phyloP scores from a whole-genome alignment of 1,284 basidiomycete species.

The Athelia sp. region DNA sequence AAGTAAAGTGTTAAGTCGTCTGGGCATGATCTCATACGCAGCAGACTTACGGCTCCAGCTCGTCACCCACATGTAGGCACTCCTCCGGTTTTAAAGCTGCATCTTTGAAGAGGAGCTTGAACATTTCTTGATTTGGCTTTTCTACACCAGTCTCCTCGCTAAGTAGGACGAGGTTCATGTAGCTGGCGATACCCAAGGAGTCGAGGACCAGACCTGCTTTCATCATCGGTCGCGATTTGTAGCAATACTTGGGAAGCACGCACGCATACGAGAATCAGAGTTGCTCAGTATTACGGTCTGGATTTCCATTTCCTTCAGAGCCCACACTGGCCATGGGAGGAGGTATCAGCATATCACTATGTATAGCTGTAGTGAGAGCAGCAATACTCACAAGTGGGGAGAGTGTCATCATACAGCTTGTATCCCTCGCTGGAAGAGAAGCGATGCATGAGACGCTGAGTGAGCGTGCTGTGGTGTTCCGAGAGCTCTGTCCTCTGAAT shows the following conservation, averaged over 20 bases:
- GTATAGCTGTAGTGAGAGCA: no score
- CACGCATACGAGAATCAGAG: slow-evolving; percentile 65
- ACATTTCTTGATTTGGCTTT: slow-evolving; percentile 62
- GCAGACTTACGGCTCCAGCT: slow-evolving; percentile 52
- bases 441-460: slow-evolving; percentile 48
- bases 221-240: no score
- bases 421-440: slow-evolving; percentile 73
- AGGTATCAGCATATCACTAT: background rate
- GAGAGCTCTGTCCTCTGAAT: slow-evolving; percentile 43
- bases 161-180: slow-evolving; percentile 49
- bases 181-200: slow-evolving; percentile 48
- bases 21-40: no score
- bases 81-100: slow-evolving; percentile 31
- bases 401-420: slow-evolving; percentile 55
- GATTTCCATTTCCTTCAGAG: slow-evolving; percentile 39
- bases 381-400: slow-evolving; percentile 27
- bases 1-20: slow-evolving; percentile 8
- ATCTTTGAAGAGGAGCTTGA: slow-evolving; percentile 33
- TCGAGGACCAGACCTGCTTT: slow-evolving; percentile 44
- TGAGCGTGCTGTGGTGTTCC: slow-evolving; percentile 43
- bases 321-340: slow-evolving; percentile 37
- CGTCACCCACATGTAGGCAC: slow-evolving; percentile 70
- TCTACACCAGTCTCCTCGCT: slow-evolving; percentile 64
- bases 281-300: slow-evolving; percentile 64
- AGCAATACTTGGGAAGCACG: slow-evolving; percentile 16